Percentiles rank a stretch among this genome's conserved stretches.
These are phyloP conservation scores for Podaxis sp. DNA, from an alignment of 768 basidiomycete species.

Conservation along the genomic window DNA sequence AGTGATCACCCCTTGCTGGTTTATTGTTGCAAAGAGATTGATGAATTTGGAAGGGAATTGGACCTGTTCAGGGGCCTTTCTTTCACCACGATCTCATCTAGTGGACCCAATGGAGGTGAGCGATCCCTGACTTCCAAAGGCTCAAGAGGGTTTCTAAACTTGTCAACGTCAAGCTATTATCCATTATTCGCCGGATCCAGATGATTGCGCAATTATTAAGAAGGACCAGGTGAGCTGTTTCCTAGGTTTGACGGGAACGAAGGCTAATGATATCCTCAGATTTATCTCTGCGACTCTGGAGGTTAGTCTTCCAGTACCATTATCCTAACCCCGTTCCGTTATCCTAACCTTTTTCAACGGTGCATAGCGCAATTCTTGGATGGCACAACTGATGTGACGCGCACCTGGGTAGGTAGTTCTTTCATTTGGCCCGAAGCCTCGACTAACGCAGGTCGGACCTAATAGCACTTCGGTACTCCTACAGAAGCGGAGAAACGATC, in stretches of 20 bases:
- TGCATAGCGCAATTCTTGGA: slow-evolving; percentile 75
- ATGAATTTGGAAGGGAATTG: slow-evolving; percentile 53
- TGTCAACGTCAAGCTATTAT: slow-evolving; percentile 66
- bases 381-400: slow-evolving; percentile 93
- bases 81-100: slow-evolving; percentile 89
- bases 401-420: slow-evolving; percentile 63
- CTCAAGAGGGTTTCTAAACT: neutral
- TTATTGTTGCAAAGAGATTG: slow-evolving; percentile 6
- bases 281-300: slow-evolving; percentile 75
- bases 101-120: slow-evolving; percentile 88
- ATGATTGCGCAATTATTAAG: slow-evolving; percentile 70
- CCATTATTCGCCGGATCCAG: slow-evolving; percentile 83
- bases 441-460: neutral
- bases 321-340: neutral
- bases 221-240: slow-evolving; percentile 58
- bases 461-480: slow-evolving; percentile 85
- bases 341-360: neutral
- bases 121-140: slow-evolving; percentile 1
- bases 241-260: neutral
- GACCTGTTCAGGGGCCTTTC: slow-evolving; percentile 83
- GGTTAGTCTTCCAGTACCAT: slow-evolving; percentile 34
- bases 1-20: slow-evolving; percentile 25
- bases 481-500: slow-evolving; percentile 80
- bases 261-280: slow-evolving; percentile 23
- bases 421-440: neutral